A percentile compares a stretch with the other conserved stretches of the same genome.
Evolutionary conservation across 306 rosid species (phyloP).

Genomic region (Senna tora): DNA sequence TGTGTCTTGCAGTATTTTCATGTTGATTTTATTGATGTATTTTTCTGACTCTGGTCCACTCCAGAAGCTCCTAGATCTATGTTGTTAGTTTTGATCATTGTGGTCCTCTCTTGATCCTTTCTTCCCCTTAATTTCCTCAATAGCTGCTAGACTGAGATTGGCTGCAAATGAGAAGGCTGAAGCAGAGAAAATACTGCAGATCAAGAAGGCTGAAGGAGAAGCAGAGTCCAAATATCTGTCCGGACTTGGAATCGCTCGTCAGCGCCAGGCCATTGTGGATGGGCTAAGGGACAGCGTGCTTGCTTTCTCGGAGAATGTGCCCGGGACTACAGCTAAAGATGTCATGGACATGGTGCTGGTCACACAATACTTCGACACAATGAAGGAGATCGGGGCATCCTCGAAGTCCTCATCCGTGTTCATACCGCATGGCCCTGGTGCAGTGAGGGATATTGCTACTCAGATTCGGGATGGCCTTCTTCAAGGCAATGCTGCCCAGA

Average conservation of each 20-base stretch:
- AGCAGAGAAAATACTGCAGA: constrained; percentile 72
- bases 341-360: constrained; percentile 82
- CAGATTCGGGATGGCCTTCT: constrained; percentile 80
- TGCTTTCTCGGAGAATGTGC: constrained; percentile 65
- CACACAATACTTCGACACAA: constrained; percentile 79
- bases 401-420: constrained; percentile 71
- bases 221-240: constrained; percentile 76
- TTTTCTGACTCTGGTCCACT: neutral
- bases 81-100: constrained; percentile 19
- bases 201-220: constrained; percentile 79
- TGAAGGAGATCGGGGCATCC: constrained; percentile 83
- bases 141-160: constrained; percentile 70
- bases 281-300: constrained; percentile 76
- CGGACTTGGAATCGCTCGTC: constrained; percentile 76
- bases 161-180: constrained; percentile 79
- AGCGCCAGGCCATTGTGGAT: constrained; percentile 82
- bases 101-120: constrained; percentile 2
- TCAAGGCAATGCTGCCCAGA: constrained; percentile 46
- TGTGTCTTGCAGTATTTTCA: constrained; percentile 1
- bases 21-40: neutral
- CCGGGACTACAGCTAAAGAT: constrained; percentile 69
- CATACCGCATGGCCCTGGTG: constrained; percentile 89
- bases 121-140: constrained; percentile 4
- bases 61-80: constrained; percentile 37
- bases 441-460: constrained; percentile 59